Evolutionary conservation across 163 green algal species (phyloP), one percentile per base, ranked within the genome.

Genomic region (Prototheca wickerhamii): DNA sequence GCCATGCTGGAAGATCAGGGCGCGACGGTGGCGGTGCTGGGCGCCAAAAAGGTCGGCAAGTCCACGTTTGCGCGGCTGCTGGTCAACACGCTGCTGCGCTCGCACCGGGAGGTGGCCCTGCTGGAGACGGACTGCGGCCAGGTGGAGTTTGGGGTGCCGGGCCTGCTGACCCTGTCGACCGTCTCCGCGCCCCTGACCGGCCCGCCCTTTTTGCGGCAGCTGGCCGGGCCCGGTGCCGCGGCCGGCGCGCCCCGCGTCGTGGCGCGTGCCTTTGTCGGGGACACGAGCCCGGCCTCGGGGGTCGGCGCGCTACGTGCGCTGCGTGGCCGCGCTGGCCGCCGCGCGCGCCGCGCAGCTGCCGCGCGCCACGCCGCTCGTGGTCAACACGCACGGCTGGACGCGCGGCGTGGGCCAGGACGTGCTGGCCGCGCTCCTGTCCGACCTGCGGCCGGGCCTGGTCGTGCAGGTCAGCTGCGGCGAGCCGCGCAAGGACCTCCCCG

Each of bases 91-190:
- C 72, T 96, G 59, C 77, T 95, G 26, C 72, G 76, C 56, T 34
- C 21, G 5, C 65, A 70, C 62, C 57, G 60, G 20, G 29, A 34
- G 26, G 87, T 95, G 28, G 74, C 70, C 2, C 91, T 80, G 57
- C 58, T 96, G 25, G 89, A 96, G 68, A 84, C 77, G 65, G 89
- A 96, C 63, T 83, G 82, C 44, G 89, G 89, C 0, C 89, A 96
- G 69, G 78, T 89, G 4, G 87, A 95, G 72, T 78, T 94, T 64
- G 92, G 82, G 0, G 73, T 83, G 4, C 82, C 86, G 0, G 88
- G 88, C 30, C 44, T 90, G 2, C 40, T 80, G 29, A 75, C 57
- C 0, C 53, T 74, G 17, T 65, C 4, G 23, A 4, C 28, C 3
- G 28, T 61, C n/a, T 5, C 8, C 20, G 3, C 23, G 7, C 29